phyloP scores from a whole-genome alignment of 2,329 filamentous ascomycete genomes.

The Sclerotinia trifoliorum region DNA sequence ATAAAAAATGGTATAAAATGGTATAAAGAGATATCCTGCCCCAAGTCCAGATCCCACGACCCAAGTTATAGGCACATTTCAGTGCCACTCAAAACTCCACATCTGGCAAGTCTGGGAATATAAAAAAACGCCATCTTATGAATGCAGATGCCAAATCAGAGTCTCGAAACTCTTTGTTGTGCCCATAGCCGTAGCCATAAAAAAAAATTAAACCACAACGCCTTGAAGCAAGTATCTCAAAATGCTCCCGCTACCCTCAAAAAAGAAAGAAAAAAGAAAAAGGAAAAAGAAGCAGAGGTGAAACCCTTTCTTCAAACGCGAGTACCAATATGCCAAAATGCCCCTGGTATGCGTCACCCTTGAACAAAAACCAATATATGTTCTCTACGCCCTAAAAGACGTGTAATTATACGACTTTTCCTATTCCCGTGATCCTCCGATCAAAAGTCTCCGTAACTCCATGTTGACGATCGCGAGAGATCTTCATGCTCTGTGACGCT shows the following conservation, averaged over 20 bases:
- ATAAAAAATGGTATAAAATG: constrained; percentile 17
- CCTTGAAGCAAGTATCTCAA: constrained; percentile 10
- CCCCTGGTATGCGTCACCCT: constrained; percentile 16
- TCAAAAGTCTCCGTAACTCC: constrained; percentile 23
- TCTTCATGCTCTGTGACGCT: constrained; percentile 21
- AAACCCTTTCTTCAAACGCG: constrained; percentile 9
- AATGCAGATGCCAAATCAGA: constrained; percentile 20
- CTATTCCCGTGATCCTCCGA: constrained; percentile 21
- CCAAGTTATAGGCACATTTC: background rate
- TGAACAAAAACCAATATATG: constrained; percentile 11
- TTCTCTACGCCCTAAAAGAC: constrained; percentile 21
- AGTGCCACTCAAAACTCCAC: constrained; percentile 11
- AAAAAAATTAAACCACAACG: constrained; percentile 18
- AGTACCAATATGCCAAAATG: constrained; percentile 15
- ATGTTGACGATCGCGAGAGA: constrained; percentile 19
- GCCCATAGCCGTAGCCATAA: constrained; percentile 16
- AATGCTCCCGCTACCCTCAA: constrained; percentile 4
- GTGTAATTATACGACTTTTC: constrained; percentile 20
- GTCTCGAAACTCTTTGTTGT: constrained; percentile 18
- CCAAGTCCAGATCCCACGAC: constrained; percentile 1
- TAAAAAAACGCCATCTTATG: constrained; percentile 21
- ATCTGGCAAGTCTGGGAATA: constrained; percentile 11
- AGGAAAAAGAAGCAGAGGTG: constrained; percentile 1
- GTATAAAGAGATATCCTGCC: constrained; percentile 11
- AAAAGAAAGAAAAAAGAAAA: background rate